A percentile compares a stretch with the other conserved stretches of the same genome.
Evolutionary conservation across 169 alveolate genomes (phyloP).

Genomic region (Plasmodium malariae): DNA sequence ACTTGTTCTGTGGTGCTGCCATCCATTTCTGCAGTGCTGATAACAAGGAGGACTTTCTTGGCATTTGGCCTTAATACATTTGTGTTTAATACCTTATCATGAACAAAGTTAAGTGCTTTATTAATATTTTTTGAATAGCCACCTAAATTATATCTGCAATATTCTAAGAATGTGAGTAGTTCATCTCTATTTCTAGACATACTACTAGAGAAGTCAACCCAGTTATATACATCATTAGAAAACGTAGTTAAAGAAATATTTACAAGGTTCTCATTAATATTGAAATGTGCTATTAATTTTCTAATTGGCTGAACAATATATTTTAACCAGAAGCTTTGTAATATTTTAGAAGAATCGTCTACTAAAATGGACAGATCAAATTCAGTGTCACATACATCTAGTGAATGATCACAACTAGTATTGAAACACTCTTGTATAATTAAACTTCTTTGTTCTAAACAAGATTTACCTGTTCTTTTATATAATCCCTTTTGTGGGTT

Average conservation of each 20-base stretch:
- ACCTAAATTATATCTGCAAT: conserved; percentile 55
- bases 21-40: conserved; percentile 12
- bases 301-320: conserved; percentile 25
- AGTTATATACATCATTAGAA: conserved; percentile 5
- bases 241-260: conserved; percentile 43
- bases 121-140: conserved; percentile 14
- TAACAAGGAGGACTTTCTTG: conserved; percentile 32
- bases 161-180: conserved; percentile 23
- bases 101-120: conserved; percentile 10
- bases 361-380: conserved; percentile 37
- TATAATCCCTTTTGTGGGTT: conserved; percentile 20
- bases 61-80: conserved; percentile 40
- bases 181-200: conserved; percentile 20
- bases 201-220: conserved; percentile 33
- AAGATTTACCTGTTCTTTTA: conserved; percentile 63
- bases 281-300: conserved; percentile 29
- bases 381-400: conserved; percentile 41
- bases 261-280: conserved; percentile 22
- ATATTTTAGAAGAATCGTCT: conserved; percentile 35
- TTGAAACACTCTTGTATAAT: conserved; percentile 37
- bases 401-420: conserved; percentile 58
- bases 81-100: conserved; percentile 15
- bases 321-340: conserved; percentile 25
- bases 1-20: not conserved
- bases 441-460: conserved; percentile 46